Percentiles rank a stretch among this genome's conserved stretches.
Evolutionary conservation across 192 early-diverging fungal genomes (phyloP).

Genomic region (Pilobolus umbonatus): DNA sequence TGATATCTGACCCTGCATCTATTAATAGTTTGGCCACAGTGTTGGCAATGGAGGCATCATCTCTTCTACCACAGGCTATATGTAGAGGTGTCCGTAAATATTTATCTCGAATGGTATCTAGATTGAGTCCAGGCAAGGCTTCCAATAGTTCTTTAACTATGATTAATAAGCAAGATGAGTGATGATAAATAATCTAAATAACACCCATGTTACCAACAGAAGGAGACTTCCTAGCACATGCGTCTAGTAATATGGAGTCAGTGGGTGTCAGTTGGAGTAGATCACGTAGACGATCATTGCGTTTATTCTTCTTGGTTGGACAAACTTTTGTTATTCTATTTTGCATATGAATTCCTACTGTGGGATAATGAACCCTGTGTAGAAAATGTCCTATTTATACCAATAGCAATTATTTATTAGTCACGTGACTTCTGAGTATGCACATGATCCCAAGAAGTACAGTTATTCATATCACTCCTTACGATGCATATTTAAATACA

Average conservation of each 20-base stretch:
- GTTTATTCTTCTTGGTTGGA: constrained; percentile 7
- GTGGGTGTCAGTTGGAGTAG: constrained; percentile 16
- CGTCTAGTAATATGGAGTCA: constrained; percentile 13
- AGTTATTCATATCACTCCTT: too few species aligned
- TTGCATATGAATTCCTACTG: too few species aligned
- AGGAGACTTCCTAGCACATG: constrained; percentile 13
- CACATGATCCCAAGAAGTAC: too few species aligned
- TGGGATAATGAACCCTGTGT: too few species aligned
- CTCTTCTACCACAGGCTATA: constrained; percentile 27
- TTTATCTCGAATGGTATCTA: constrained; percentile 27
- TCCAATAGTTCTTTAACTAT: constrained; percentile 11
- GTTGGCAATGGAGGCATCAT: constrained; percentile 23
- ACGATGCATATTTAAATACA: too few species aligned
- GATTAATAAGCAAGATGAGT: too few species aligned
- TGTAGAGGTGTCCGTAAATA: constrained; percentile 35
- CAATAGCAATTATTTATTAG: too few species aligned
- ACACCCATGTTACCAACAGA: constrained; percentile 8
- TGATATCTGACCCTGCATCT: constrained; percentile 26
- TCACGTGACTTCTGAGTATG: too few species aligned
- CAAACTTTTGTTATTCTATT: constrained; percentile 14
- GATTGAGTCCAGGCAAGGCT: constrained; percentile 16
- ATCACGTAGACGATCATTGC: neutral
- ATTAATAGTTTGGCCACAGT: constrained; percentile 27
- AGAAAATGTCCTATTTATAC: too few species aligned
- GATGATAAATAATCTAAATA: neutral